These are phyloP conservation scores for Penicillium alfredii DNA, from an alignment of 495 filamentous ascomycete species.

Conservation along the genomic window DNA sequence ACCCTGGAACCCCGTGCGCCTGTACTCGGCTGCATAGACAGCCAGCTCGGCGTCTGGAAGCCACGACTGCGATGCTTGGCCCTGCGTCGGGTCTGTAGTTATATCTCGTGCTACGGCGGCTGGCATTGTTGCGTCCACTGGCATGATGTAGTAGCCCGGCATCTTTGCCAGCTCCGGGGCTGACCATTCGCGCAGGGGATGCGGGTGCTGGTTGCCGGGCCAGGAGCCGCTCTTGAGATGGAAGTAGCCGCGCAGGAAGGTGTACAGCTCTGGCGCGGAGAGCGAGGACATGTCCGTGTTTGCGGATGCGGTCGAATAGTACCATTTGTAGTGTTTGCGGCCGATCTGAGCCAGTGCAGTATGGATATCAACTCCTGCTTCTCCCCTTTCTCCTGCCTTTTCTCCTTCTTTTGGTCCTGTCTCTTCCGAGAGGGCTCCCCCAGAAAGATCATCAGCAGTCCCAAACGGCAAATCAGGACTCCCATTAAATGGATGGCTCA, in stretches of 20 bases:
- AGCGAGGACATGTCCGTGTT: slow-evolving; percentile 53
- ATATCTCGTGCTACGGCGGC: slow-evolving; percentile 48
- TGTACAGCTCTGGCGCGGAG: slow-evolving; percentile 43
- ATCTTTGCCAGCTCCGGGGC: slow-evolving; percentile 50
- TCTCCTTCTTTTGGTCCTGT: no score
- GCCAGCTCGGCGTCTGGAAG: slow-evolving; percentile 49
- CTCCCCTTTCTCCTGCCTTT: no score
- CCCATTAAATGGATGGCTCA: slow-evolving; percentile 54
- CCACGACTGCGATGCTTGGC: slow-evolving; percentile 37
- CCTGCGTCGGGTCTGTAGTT: slow-evolving; percentile 38
- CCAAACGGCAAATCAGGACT: slow-evolving; percentile 47
- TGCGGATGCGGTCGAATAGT: slow-evolving; percentile 54
- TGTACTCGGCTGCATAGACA: slow-evolving; percentile 56
- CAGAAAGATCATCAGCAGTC: slow-evolving; percentile 24
- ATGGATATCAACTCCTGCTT: slow-evolving; percentile 34
- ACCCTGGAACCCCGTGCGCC: slow-evolving; percentile 64
- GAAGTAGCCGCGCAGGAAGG: slow-evolving; percentile 61
- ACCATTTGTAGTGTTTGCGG: slow-evolving; percentile 65
- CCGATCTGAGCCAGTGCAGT: slow-evolving; percentile 46
- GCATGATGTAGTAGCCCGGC: slow-evolving; percentile 69
- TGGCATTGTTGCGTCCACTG: slow-evolving; percentile 50
- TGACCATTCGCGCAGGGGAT: slow-evolving; percentile 47
- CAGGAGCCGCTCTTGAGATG: slow-evolving; percentile 62
- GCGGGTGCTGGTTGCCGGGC: slow-evolving; percentile 48
- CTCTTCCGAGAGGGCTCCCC: slow-evolving; percentile 15